Evolutionary conservation across 176 grass and related monocot species (phyloP), one percentile per base, ranked within the genome.

Genomic region (Thalia dealbata): DNA sequence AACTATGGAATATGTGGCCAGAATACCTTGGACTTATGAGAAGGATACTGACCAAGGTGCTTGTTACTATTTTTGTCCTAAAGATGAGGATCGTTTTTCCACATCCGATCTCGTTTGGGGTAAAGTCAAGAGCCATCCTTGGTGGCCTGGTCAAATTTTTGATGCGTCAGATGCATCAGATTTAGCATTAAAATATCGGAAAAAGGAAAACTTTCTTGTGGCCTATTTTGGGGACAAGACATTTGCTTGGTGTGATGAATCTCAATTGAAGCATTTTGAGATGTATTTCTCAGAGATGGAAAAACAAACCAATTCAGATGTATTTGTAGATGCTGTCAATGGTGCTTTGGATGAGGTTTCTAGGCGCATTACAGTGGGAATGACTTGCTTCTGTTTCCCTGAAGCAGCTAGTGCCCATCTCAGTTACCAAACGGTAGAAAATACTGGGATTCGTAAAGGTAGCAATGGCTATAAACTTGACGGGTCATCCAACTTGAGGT

Each of bases 121-220:
- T 63, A 97, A 97, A 88, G 95, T 97, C 26, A 97, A 97, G 74
- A 91, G 95, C 45, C 95, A 91, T 80, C 95, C 95, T 71, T 97
- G 95, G 95, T 97, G 95, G 95, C 95, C 95, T 74, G 95, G 95
- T 19, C 86, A 92, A 85, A 97, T 97, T 55, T 90, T 91, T 54
- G 79, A 88, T 73, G 83, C 85, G 19, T 86, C 90, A 22, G 81
- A 97, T 48, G 95, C 89, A 16, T 97, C 95, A 61, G 88, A 91
- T 19, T 74, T 97, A 51, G 95, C 95, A 10, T n/a, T 90, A 69
- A 97, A 91, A 64, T 84, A 91, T 79, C 81, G 83, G 71, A 92
- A 80, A 52, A 97, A 78, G 80, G 90, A 75, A 3, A 74, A 59
- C 62, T 76, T 84, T 79, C 82, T 97, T 80, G 90, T 97, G 28